Evolutionary conservation across 2,329 filamentous ascomycete genomes (phyloP).

Genomic region (Ploettnerulaceae sp.): DNA sequence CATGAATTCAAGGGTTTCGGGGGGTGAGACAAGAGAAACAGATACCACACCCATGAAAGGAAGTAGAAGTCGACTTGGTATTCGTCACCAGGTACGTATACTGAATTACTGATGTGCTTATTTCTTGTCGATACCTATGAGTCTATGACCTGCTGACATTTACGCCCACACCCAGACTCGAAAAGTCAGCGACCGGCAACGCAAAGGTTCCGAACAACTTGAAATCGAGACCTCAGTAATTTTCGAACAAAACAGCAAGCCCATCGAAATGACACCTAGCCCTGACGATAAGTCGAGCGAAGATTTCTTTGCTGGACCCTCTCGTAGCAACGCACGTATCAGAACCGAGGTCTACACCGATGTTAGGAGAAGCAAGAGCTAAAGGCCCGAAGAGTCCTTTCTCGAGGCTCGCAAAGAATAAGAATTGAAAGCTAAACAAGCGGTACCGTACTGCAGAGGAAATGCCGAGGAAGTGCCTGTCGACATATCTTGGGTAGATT

Average conservation of each 20-base stretch:
- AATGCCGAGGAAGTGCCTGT: not conserved
- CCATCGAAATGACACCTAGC: not conserved
- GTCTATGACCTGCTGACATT: not conserved
- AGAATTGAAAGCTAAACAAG: not conserved
- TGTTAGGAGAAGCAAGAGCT: not conserved
- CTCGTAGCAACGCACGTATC: not conserved
- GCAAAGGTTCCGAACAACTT: slow-evolving; percentile 6
- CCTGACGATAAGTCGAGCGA: not conserved
- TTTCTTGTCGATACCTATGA: not conserved
- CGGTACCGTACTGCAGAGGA: too few species aligned
- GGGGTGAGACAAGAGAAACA: not conserved
- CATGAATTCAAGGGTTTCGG: not conserved
- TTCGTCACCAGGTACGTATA: slow-evolving; percentile 6
- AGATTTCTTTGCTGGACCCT: not conserved
- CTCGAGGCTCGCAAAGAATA: not conserved
- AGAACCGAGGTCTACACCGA: not conserved
- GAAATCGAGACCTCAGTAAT: slow-evolving; percentile 8
- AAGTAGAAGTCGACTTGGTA: not conserved
- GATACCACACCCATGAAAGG: not conserved
- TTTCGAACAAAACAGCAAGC: slow-evolving; percentile 3
- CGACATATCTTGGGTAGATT: too few species aligned
- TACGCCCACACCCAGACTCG: not conserved
- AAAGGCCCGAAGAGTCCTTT: not conserved
- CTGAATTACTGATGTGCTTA: too few species aligned
- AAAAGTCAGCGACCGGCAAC: slow-evolving; percentile 3